Evolutionary conservation across 139 green algal species (phyloP).

Genomic region (Volvox africanus): DNA sequence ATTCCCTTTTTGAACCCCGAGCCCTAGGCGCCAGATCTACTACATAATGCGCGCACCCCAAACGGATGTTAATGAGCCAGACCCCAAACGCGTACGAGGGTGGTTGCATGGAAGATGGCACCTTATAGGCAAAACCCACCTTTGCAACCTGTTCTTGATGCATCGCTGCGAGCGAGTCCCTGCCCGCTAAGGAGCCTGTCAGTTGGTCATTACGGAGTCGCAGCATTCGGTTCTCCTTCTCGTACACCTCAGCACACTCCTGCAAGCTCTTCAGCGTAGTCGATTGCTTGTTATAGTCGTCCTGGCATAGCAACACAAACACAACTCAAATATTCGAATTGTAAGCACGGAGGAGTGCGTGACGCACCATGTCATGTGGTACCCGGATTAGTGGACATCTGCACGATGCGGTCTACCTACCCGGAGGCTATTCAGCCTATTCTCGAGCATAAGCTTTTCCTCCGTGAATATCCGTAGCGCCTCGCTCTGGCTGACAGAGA

Average conservation of each 20-base stretch:
- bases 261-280: slow-evolving; percentile 6
- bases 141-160: slow-evolving; percentile 29
- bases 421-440: slow-evolving; percentile 53
- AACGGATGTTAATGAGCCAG: not conserved
- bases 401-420: not conserved
- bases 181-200: not conserved
- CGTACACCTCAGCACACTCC: not conserved
- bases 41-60: not conserved
- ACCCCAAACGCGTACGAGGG: not conserved
- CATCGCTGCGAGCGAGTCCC: not conserved
- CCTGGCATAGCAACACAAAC: not conserved
- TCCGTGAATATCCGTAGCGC: slow-evolving; percentile 67
- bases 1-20: not conserved
- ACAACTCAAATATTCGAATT: not conserved
- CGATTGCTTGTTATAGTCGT: not conserved
- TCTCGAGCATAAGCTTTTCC: slow-evolving; percentile 58
- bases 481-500: slow-evolving; percentile 70
- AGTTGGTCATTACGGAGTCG: not conserved
- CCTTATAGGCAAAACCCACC: not conserved
- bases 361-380: not conserved
- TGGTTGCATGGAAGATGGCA: not conserved
- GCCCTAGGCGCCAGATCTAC: not conserved
- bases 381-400: no score
- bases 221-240: slow-evolving; percentile 21
- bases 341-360: not conserved